These are phyloP conservation scores for Durotheca rogersii DNA, from an alignment of 495 filamentous ascomycete genomes.

Conservation along the genomic window DNA sequence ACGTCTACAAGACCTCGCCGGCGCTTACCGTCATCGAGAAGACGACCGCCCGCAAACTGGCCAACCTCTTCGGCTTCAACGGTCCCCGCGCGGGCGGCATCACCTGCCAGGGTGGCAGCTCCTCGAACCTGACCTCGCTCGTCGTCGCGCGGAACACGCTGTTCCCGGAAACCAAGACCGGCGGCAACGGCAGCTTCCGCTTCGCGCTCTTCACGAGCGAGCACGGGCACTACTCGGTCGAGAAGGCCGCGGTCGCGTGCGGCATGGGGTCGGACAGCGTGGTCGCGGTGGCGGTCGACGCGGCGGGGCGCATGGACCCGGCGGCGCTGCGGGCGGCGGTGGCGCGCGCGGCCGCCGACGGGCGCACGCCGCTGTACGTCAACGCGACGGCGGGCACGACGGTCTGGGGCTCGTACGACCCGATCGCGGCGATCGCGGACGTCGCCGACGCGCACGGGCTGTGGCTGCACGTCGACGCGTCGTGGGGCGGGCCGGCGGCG, in stretches of 20 bases:
- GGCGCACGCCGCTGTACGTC: slow-evolving; percentile 86
- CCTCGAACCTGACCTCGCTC: slow-evolving; percentile 83
- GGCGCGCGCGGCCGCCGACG: slow-evolving; percentile 56
- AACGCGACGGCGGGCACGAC: slow-evolving; percentile 96
- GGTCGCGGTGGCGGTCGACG: slow-evolving; percentile 72
- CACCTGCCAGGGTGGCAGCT: slow-evolving; percentile 81
- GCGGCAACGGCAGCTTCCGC: slow-evolving; percentile 61
- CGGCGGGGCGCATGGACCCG: slow-evolving; percentile 67
- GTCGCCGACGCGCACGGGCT: slow-evolving; percentile 71
- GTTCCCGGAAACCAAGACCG: slow-evolving; percentile 69
- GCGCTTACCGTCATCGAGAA: slow-evolving; percentile 85
- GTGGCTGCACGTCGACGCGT: slow-evolving; percentile 90
- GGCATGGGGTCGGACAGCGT: slow-evolving; percentile 77
- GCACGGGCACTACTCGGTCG: slow-evolving; percentile 92
- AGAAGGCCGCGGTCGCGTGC: slow-evolving; percentile 85
- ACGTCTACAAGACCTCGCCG: slow-evolving; percentile 88
- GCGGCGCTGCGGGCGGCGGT: slow-evolving; percentile 63
- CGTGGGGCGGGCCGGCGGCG: slow-evolving; percentile 83
- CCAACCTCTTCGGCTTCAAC: slow-evolving; percentile 71
- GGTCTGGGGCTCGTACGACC: slow-evolving; percentile 87
- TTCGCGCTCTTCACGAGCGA: slow-evolving; percentile 87
- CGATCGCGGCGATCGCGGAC: slow-evolving; percentile 66
- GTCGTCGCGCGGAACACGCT: slow-evolving; percentile 87
- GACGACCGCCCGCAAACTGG: slow-evolving; percentile 66
- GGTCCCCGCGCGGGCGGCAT: slow-evolving; percentile 78